phyloP scores from a whole-genome alignment of 2,329 filamentous ascomycete genomes.

The Nothomitra cinnamomea region DNA sequence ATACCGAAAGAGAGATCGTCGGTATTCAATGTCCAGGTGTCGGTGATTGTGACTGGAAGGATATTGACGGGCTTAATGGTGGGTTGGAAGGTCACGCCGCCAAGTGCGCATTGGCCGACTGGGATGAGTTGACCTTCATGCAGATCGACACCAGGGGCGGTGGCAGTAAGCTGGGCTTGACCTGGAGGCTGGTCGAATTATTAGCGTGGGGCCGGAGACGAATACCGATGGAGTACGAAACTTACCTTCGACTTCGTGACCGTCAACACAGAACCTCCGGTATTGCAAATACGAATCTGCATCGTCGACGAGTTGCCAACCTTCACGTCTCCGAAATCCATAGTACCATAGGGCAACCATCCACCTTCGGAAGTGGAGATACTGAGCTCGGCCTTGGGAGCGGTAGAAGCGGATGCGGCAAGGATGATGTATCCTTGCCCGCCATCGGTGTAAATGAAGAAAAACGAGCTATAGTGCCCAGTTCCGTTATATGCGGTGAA shows the following conservation, averaged over 20 bases:
- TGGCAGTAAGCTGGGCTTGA: slow-evolving; percentile 3
- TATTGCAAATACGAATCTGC: slow-evolving; percentile 17
- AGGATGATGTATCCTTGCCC: slow-evolving; percentile 17
- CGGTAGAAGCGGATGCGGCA: slow-evolving; percentile 18
- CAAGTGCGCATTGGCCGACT: slow-evolving; percentile 15
- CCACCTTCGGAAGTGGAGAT: slow-evolving; percentile 22
- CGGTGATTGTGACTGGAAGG: slow-evolving; percentile 12
- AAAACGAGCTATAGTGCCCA: slow-evolving; percentile 20
- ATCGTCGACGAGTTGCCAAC: slow-evolving; percentile 21
- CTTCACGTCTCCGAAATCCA: slow-evolving; percentile 17
- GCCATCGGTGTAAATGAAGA: slow-evolving; percentile 15
- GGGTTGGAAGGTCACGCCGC: slow-evolving; percentile 15
- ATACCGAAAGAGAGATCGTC: slow-evolving; percentile 26
- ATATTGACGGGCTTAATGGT: slow-evolving; percentile 14
- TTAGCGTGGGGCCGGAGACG: neutral
- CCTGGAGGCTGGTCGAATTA: slow-evolving; percentile 10
- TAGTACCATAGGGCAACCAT: slow-evolving; percentile 13
- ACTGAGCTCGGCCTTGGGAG: slow-evolving; percentile 17
- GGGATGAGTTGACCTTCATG: slow-evolving; percentile 16
- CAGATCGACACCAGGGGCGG: slow-evolving; percentile 12
- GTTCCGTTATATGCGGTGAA: slow-evolving; percentile 18
- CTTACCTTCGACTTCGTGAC: slow-evolving; percentile 12
- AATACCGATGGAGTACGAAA: neutral
- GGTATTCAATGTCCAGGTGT: slow-evolving; percentile 25
- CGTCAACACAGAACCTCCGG: slow-evolving; percentile 12